Evolutionary conservation across 352 stramenopile genomes (phyloP), one percentile per base, ranked within the genome.

Genomic region (Phytophthora pinifolia): DNA sequence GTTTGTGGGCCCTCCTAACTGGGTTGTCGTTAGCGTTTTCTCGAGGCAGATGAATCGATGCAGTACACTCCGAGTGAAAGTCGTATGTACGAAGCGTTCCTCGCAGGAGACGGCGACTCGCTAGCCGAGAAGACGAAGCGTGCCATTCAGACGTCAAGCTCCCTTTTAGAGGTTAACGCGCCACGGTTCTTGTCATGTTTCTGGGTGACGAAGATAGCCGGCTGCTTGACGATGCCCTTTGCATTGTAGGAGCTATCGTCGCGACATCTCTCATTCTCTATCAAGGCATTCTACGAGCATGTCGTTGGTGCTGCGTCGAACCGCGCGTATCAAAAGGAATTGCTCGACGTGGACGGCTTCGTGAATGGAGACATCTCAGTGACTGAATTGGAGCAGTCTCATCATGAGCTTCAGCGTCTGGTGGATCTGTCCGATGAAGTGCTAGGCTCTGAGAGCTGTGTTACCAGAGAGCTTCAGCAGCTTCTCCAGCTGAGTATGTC

Each of bases 271-370:
- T 20, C 20, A 9, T 42, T 64, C 9, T 77, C 70, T n/a, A 66
- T 79, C 27, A 44, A 58, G 2, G 45, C 59, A 13, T 79, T 79
- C 48, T 77, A 62, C 50, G 59, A 72, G 12, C 67, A 79, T 30
- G 37, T 77, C 22, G 18, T 38, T 14, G 32, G 15, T 53, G 22
- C 47, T 39, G 30, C 47, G 37, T 76, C 69, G 9, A 73, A 73
- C 18, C 51, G 39, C 3, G 30, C 29, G 10, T 76, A 69, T 7
- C 49, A 68, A n/a, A 36, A 30, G 15, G 15, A 60, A 29, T 29
- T 46, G 9, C 9, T 53, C 1, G 36, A 32, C n/a, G 14, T 46
- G 22, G 33, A 20, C 6, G 18, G 4, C 14, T n/a, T 17, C 15
- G n/a, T 31, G 10, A 35, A 41, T 35, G 17, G 22, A 10, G 31